Evolutionary conservation across 345 rosid genomes (phyloP), one percentile per base, ranked within the genome.

Genomic region (Ailanthus altissimus): DNA sequence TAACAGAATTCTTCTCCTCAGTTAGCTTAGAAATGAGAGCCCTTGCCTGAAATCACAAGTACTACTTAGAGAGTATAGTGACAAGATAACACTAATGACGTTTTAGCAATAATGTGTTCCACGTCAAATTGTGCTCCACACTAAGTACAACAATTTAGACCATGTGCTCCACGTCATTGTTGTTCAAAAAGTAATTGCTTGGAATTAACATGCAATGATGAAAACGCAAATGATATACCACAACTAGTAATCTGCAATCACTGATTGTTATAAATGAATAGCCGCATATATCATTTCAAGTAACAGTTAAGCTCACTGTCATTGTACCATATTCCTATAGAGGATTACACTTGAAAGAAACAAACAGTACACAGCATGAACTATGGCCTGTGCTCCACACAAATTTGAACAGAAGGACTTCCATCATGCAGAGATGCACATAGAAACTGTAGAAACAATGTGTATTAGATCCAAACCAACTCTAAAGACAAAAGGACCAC

Each of bases 21-120:
- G 86, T 88, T 63, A 92, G 87, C 85, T 81, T 91, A 46, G 85
- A 72, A 85, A 91, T 73, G 50, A 87, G 84, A 81, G 81, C 81
- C 51, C 78, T 79, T 25, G 84, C 87, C 97, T 92, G 85, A 79
- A 79, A 81, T 63, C 45, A 79, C 59, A 83, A 59, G 70, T 28
- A 73, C 20, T 40, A 57, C 53, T 40, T 59, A 28, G n/a, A 53
- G 38, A 72, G 59, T 21, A 51, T 20, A 67, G 32, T 7, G 32
- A 56, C 50, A 60, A 71, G 67, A 64, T 32, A 16, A 36, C 16
- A 60, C 49, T 14, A 18, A 9, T 42, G 32, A 32, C 1, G 7
- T 11, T 46, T 58, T n/a, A 54, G 36, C 70, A 66, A 72, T 72
- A 47, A 66, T 36, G 15, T 32, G 11, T 45, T 32, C n/a, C n/a